Base-by-base conservation (phyloP, 164 flowering plant genomes). In the Tinospora cordifolia region DNA sequence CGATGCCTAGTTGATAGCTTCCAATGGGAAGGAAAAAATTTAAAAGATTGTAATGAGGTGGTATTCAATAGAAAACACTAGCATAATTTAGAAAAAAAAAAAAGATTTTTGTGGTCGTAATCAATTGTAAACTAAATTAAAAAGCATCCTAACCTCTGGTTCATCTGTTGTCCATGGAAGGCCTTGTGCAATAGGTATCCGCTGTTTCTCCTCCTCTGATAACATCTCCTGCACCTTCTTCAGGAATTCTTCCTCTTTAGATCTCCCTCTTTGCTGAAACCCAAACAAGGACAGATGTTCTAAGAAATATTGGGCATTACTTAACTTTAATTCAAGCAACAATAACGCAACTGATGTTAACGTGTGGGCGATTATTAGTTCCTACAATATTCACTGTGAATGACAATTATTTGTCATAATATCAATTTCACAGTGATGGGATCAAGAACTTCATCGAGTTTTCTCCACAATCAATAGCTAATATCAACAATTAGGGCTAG, bases 131-230 rank as follows among this genome's bases (percentile, higher is more conserved):
- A 41, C 46, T 51, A 51, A 15, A 51, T 17, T n/a, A 51, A 17
- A 51, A 17, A 51, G 21, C 59, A 51, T n/a, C 22, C 79, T 78
- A 49, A 92, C 99, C 92, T 95, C 96, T 13, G 98, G 97, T 75
- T 92, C 97, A 78, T 95, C 99, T 8, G 98, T 92, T 74, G 98
- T 95, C 98, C 97, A 91, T 24, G 99, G 99, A 51, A 92, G 96
- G 63, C 98, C 98, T 81, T 91, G 99, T 3, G 98, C 98, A 46
- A 91, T 73, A 2, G 98, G 99, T 71, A 92, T 84, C 62, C 97
- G 79, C 74, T 49, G 74, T 71, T 77, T 90, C 84, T 90, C 92
- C 81, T 90, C 94, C 75, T 92, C 94, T 26, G 67, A 70, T 82
- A 85, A 69, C 87, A 82, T 84, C 69, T 91, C 89, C 64, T 86